Percentiles rank a stretch among this genome's conserved stretches.
Conservation (phyloP, 306 rosid genomes). For the Comarum palustre region DNA sequence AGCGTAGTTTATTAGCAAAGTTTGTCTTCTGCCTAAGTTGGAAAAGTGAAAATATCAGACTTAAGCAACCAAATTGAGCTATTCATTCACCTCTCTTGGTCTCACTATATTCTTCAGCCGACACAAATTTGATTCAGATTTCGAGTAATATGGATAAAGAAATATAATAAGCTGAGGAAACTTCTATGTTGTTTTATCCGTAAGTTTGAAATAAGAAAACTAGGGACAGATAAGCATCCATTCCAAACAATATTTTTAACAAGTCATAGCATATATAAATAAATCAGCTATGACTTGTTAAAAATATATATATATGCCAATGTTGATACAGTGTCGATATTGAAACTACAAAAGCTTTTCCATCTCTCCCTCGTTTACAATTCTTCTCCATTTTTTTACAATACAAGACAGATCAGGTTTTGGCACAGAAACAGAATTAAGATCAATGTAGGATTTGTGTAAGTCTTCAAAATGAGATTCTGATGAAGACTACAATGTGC, state of each 20-base stretch:
- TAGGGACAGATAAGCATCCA: not conserved
- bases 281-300: too few relatives aligned
- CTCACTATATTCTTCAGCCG: not conserved
- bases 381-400: not conserved
- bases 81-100: not conserved
- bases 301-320: not conserved
- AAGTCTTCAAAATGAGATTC: constrained; percentile 57
- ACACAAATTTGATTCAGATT: not conserved
- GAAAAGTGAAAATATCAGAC: not conserved
- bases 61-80: not conserved
- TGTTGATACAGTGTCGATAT: not conserved
- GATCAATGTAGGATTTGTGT: not conserved
- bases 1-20: not conserved
- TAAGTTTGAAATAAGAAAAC: not conserved
- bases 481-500: constrained; percentile 73
- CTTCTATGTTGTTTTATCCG: not conserved
- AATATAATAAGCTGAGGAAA: not conserved
- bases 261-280: too few relatives aligned
- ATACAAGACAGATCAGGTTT: not conserved
- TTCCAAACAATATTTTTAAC: not conserved
- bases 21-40: not conserved
- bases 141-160: not conserved
- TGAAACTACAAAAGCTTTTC: not conserved
- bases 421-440: constrained; percentile 4
- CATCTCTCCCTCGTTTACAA: not conserved